Percentiles rank a stretch among this genome's conserved stretches.
Evolutionary conservation across 495 filamentous ascomycete genomes (phyloP).

Genomic region (Collariella sp.): DNA sequence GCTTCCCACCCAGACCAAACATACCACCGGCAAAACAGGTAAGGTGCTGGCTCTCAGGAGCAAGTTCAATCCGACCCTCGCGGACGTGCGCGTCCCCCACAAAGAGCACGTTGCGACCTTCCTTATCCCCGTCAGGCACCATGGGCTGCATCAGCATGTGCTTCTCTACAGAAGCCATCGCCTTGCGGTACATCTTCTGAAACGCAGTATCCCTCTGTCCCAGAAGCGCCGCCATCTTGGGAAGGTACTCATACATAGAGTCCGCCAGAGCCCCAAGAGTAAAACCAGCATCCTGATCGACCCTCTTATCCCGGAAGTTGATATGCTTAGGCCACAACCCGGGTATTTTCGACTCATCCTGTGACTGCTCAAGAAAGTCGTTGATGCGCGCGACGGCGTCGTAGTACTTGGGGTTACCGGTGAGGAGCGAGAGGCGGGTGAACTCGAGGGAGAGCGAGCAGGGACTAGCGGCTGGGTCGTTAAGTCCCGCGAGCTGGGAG

Average conservation of each 20-base stretch:
- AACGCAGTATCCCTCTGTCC: conserved; percentile 32
- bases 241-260: conserved; percentile 83
- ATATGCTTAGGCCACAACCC: conserved; percentile 73
- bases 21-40: conserved; percentile 85
- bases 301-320: conserved; percentile 38
- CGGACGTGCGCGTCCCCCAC: conserved; percentile 31
- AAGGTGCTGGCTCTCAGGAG: conserved; percentile 40
- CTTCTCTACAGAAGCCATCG: conserved; percentile 54
- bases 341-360: conserved; percentile 58
- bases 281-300: conserved; percentile 41
- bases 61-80: conserved; percentile 22
- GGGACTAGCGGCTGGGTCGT: conserved; percentile 53
- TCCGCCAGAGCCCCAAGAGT: conserved; percentile 64
- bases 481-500: conserved; percentile 31
- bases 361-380: conserved; percentile 59
- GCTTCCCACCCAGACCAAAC: conserved; percentile 75
- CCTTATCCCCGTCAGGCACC: conserved; percentile 35
- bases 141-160: conserved; percentile 59
- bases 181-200: conserved; percentile 40
- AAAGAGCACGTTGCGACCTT: conserved; percentile 53
- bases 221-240: conserved; percentile 51
- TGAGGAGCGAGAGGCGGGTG: conserved; percentile 75
- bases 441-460: conserved; percentile 79
- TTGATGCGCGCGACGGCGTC: conserved; percentile 74
- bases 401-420: conserved; percentile 71